Percentiles rank a stretch among this genome's conserved stretches.
These are phyloP conservation scores for Crithidia mellificae DNA, from an alignment of 208 protist species.

Conservation along the genomic window DNA sequence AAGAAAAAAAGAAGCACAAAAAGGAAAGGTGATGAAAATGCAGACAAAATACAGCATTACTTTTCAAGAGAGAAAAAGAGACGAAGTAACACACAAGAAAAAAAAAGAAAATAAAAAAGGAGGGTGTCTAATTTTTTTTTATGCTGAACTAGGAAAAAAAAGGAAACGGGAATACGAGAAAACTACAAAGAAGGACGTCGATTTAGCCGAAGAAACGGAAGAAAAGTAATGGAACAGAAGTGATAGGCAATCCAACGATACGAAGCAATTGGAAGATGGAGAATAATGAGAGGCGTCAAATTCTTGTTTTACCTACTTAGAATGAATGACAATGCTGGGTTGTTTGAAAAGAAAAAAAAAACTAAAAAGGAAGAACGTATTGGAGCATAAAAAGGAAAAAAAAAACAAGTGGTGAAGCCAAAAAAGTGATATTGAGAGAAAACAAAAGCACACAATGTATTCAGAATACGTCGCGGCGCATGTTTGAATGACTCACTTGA, in stretches of 20 bases:
- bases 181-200: conserved; percentile 12
- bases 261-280: not conserved
- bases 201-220: not conserved
- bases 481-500: too few relatives aligned
- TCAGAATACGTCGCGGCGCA: too few relatives aligned
- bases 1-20: conserved; percentile 1
- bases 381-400: not conserved
- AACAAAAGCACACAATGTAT: too few relatives aligned
- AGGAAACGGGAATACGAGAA: conserved; percentile 11
- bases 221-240: conserved; percentile 10
- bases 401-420: too few relatives aligned
- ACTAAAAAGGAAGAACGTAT: not conserved
- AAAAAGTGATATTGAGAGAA: too few relatives aligned
- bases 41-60: too few relatives aligned
- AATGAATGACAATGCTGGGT: not conserved
- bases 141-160: not conserved
- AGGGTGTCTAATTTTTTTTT: not conserved
- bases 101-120: conserved; percentile 15
- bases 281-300: not conserved
- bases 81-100: too few relatives aligned
- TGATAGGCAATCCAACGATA: not conserved
- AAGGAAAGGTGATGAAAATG: too few relatives aligned
- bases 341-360: not conserved
- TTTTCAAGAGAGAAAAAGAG: too few relatives aligned
- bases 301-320: not conserved